Conservation (phyloP, 2,329 filamentous ascomycete genomes). For the Keithomyces neogunnii region DNA sequence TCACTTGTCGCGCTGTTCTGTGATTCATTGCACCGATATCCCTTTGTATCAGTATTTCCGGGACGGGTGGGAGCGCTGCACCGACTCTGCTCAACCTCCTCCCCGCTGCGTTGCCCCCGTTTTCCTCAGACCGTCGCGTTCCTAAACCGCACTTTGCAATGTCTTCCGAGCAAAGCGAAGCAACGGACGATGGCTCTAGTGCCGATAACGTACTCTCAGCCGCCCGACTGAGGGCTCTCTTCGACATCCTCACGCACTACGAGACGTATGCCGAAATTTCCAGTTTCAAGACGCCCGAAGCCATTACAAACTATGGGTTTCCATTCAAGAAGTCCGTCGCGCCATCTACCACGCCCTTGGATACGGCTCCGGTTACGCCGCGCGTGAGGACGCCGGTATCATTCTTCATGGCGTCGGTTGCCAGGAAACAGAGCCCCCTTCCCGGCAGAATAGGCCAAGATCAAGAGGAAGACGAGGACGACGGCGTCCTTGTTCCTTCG, state of each 20-base stretch:
- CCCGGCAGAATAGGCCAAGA: not conserved
- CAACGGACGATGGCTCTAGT: not conserved
- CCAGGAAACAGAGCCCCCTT: not conserved
- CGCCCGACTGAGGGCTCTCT: constrained; percentile 42
- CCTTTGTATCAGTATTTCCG: too few species aligned
- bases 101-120: too few species aligned
- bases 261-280: constrained; percentile 61
- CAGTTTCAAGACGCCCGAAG: constrained; percentile 56
- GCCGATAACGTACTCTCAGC: not conserved
- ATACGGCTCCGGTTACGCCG: constrained; percentile 18
- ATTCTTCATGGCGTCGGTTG: not conserved
- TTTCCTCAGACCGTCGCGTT: not conserved
- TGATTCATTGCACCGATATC: too few species aligned
- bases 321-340: constrained; percentile 44
- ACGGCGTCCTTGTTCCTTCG: constrained; percentile 26
- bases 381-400: constrained; percentile 17
- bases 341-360: constrained; percentile 14
- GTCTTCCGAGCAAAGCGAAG: not conserved
- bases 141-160: not conserved
- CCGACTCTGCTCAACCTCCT: too few species aligned
- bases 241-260: constrained; percentile 52
- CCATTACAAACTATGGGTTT: constrained; percentile 60
- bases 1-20: too few species aligned
- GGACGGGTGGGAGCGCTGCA: too few species aligned
- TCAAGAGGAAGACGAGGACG: constrained; percentile 5